Conservation (phyloP, 164 flowering plant genomes). For the Piper longum region DNA sequence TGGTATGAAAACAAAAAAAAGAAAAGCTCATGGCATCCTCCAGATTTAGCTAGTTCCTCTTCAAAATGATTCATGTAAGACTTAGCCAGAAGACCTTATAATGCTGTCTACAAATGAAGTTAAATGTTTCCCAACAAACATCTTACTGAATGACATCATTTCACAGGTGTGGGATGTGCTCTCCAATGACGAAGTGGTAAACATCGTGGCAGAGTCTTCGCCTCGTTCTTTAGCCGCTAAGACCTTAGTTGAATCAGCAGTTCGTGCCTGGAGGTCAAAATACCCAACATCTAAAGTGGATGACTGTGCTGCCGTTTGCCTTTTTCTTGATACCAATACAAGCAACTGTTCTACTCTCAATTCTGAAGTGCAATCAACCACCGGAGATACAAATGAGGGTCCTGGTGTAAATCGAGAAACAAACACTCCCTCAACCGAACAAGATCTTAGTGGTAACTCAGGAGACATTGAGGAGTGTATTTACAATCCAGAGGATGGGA, state of each 20-base stretch:
- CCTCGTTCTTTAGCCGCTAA: constrained; percentile 61
- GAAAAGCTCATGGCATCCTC: neutral
- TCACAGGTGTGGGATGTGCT: constrained; percentile 94
- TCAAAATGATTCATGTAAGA: neutral
- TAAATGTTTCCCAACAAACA: neutral
- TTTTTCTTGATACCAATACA: constrained; percentile 47
- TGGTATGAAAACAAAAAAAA: no score
- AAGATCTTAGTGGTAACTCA: constrained; percentile 17
- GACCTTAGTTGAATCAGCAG: constrained; percentile 73
- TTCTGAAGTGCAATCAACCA: constrained; percentile 15
- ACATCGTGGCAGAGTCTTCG: constrained; percentile 64
- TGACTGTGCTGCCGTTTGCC: constrained; percentile 96
- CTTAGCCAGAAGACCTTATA: neutral
- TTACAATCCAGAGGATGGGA: constrained; percentile 4
- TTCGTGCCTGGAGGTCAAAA: constrained; percentile 70
- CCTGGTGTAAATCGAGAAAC: constrained; percentile 16
- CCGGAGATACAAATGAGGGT: constrained; percentile 3
- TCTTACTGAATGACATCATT: neutral
- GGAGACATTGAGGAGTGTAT: constrained; percentile 19
- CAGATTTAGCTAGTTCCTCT: neutral
- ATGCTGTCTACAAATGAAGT: neutral
- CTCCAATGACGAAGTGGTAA: constrained; percentile 82
- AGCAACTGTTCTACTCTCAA: constrained; percentile 12
- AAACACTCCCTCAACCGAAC: constrained; percentile 7
- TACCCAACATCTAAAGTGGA: constrained; percentile 95